Evolutionary conservation across 257 asterid species (phyloP).

Genomic region (Nicotiana tabacum): DNA sequence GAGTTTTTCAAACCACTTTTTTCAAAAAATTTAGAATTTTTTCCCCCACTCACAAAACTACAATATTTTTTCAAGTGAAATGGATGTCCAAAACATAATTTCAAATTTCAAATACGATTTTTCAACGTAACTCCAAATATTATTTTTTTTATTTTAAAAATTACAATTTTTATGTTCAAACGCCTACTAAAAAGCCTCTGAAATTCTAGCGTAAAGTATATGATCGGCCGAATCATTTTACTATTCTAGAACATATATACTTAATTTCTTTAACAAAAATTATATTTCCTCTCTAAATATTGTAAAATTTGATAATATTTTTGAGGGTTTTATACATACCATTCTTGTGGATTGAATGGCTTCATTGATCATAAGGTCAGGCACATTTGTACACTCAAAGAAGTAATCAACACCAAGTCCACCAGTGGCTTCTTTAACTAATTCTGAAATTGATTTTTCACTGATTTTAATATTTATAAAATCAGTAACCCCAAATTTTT

Average conservation of each 20-base stretch:
- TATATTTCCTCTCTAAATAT: background rate
- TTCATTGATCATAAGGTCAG: constrained; percentile 51
- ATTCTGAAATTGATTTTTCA: constrained; percentile 46
- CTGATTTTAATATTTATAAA: constrained; percentile 47
- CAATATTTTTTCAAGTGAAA: too few relatives aligned
- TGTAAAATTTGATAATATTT: background rate
- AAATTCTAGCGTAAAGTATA: background rate
- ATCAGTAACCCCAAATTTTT: constrained; percentile 56
- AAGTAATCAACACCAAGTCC: constrained; percentile 72
- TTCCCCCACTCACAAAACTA: too few relatives aligned
- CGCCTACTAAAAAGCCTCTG: too few relatives aligned
- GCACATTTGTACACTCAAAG: constrained; percentile 68
- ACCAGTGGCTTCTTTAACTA: constrained; percentile 59
- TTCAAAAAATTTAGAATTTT: too few relatives aligned
- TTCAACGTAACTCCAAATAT: too few relatives aligned
- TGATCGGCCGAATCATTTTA: background rate
- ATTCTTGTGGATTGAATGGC: constrained; percentile 64
- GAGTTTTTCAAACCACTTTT: too few relatives aligned
- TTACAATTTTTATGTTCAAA: too few relatives aligned
- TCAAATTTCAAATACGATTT: too few relatives aligned
- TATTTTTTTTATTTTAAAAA: too few relatives aligned
- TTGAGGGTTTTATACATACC: constrained; percentile 21
- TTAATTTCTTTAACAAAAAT: background rate
- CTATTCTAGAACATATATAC: background rate
- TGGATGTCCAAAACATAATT: too few relatives aligned